Conservation (phyloP, 331 rosid species). For the Malus hybrid region DNA sequence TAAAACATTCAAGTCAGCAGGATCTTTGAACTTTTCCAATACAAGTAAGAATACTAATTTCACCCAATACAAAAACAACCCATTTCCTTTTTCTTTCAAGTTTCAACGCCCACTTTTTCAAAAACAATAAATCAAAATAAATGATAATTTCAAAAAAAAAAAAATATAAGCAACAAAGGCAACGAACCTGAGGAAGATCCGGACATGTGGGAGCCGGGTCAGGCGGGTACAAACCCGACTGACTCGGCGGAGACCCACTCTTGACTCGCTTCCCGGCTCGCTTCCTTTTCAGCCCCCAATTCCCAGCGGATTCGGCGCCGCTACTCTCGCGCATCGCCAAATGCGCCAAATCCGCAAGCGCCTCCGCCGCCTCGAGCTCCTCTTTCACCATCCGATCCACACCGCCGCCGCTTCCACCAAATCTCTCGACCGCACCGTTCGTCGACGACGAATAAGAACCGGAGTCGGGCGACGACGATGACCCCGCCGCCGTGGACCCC, state of each 20-base stretch:
- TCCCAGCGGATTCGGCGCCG: constrained; percentile 16
- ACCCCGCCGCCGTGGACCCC: background rate
- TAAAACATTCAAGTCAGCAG: background rate
- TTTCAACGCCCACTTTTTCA: background rate
- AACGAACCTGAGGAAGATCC: constrained; percentile 43
- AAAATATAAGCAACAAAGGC: background rate
- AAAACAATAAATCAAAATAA: background rate
- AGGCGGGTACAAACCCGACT: constrained; percentile 7
- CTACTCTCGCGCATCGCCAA: constrained; percentile 44
- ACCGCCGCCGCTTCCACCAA: background rate
- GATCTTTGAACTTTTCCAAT: background rate
- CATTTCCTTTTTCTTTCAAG: background rate
- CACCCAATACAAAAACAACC: background rate
- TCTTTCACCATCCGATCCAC: constrained; percentile 48
- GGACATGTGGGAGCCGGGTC: constrained; percentile 16
- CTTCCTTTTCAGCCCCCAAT: constrained; percentile 31
- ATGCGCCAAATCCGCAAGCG: constrained; percentile 68
- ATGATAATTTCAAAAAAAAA: background rate
- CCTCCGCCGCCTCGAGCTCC: constrained; percentile 98
- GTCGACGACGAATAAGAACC: constrained; percentile 11
- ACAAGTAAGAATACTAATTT: background rate
- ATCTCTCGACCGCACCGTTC: background rate
- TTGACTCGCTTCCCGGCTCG: constrained; percentile 33
- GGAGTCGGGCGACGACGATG: background rate
- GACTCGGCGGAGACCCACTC: constrained; percentile 35